phyloP scores from a whole-genome alignment of 1,284 basidiomycete species.

The Moniliella sp. region DNA sequence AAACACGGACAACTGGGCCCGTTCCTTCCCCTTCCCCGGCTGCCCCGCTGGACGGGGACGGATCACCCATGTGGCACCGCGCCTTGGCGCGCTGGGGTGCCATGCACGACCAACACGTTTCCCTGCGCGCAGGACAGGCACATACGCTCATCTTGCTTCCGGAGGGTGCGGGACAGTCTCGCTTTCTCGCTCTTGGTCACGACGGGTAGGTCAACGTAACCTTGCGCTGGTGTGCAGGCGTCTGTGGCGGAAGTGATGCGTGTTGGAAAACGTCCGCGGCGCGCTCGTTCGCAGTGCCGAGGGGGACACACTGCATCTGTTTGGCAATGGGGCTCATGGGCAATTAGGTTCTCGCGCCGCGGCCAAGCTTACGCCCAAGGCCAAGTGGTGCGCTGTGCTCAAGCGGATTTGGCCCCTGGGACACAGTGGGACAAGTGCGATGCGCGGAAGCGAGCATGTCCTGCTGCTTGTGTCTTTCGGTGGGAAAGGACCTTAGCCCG shows the following conservation, averaged over 20 bases:
- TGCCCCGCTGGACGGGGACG: not conserved
- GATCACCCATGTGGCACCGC: not conserved
- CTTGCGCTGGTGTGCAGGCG: no score
- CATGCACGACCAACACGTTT: not conserved
- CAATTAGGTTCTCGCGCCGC: not conserved
- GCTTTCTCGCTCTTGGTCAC: not conserved
- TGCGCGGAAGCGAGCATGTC: not conserved
- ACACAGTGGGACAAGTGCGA: no score
- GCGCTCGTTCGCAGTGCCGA: not conserved
- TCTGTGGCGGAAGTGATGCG: no score
- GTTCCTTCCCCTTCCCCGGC: not conserved
- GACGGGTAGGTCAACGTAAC: no score
- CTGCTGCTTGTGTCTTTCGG: not conserved
- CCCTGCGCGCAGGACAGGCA: not conserved
- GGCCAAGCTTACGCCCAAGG: no score
- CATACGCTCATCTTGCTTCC: not conserved
- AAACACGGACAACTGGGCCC: not conserved
- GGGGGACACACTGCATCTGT: not conserved
- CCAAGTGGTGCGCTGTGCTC: no score
- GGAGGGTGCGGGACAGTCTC: not conserved
- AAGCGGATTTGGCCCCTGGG: no score
- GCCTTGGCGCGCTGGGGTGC: not conserved
- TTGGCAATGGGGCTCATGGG: not conserved
- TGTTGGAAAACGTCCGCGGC: not conserved
- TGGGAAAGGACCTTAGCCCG: not conserved